phyloP scores from a whole-genome alignment of 306 rosid species.

The Echinosophora koreensis region DNA sequence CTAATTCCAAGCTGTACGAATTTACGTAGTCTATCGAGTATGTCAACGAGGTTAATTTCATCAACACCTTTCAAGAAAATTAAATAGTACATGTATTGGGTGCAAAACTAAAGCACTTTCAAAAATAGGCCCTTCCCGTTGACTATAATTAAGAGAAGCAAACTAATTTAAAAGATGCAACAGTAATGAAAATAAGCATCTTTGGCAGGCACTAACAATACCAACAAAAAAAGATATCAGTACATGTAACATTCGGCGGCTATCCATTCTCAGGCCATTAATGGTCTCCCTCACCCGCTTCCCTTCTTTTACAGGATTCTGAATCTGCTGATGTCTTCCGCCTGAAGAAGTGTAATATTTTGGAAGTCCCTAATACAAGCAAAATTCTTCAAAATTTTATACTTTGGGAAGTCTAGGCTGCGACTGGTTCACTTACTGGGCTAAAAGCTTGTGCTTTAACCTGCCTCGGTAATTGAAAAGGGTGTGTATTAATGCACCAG shows the following conservation, averaged over 20 bases:
- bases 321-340: conserved; percentile 47
- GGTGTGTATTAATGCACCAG: conserved; percentile 21
- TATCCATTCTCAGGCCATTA: conserved; percentile 35
- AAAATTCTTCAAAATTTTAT: conserved; percentile 70
- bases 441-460: conserved; percentile 69
- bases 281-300: conserved; percentile 43
- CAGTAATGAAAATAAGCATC: conserved; percentile 43
- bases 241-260: conserved; percentile 44
- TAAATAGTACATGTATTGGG: conserved; percentile 22
- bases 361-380: conserved; percentile 71
- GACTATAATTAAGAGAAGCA: conserved; percentile 44
- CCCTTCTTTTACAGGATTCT: conserved; percentile 45
- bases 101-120: conserved; percentile 36
- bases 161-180: conserved; percentile 42
- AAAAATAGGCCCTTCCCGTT: conserved; percentile 22
- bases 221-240: conserved; percentile 46
- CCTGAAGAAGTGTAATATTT: conserved; percentile 49
- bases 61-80: not conserved
- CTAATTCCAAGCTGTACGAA: not conserved
- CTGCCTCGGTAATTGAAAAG: conserved; percentile 62
- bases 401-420: conserved; percentile 73
- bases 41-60: not conserved
- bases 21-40: not conserved
- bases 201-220: conserved; percentile 49
- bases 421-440: conserved; percentile 81